These are phyloP conservation scores for Rhazya stricta DNA, from an alignment of 257 asterid species.

Conservation along the genomic window DNA sequence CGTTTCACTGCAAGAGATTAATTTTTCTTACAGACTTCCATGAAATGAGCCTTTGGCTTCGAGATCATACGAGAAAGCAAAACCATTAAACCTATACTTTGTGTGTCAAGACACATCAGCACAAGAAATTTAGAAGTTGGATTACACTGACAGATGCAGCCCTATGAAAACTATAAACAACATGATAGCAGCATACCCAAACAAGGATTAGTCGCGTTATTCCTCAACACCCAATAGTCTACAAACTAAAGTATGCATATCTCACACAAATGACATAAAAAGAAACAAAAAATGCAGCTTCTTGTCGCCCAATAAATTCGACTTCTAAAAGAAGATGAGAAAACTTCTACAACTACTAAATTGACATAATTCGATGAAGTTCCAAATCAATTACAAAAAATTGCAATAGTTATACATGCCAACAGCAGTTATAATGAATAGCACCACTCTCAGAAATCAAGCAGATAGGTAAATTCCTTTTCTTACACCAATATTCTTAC, in stretches of 20 bases:
- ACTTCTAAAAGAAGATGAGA: background rate
- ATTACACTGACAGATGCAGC: background rate
- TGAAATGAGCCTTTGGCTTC: background rate
- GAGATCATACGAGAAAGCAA: background rate
- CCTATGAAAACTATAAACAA: background rate
- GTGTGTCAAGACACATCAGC: background rate
- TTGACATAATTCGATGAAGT: background rate
- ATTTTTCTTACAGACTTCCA: background rate
- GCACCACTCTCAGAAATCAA: background rate
- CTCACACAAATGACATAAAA: background rate
- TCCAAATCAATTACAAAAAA: background rate
- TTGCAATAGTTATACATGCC: background rate
- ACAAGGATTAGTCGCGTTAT: background rate
- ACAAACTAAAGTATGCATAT: background rate
- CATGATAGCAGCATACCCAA: background rate
- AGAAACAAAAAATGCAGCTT: background rate
- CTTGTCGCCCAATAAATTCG: background rate
- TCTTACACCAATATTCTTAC: background rate
- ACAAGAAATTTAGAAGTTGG: background rate
- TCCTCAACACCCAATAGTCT: background rate
- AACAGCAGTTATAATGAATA: background rate
- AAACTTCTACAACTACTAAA: background rate
- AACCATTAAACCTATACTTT: background rate
- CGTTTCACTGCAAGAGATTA: background rate
- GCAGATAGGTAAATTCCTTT: background rate